Evolutionary conservation across 2,329 filamentous ascomycete species (phyloP).

Genomic region (Colletotrichum trifolii): DNA sequence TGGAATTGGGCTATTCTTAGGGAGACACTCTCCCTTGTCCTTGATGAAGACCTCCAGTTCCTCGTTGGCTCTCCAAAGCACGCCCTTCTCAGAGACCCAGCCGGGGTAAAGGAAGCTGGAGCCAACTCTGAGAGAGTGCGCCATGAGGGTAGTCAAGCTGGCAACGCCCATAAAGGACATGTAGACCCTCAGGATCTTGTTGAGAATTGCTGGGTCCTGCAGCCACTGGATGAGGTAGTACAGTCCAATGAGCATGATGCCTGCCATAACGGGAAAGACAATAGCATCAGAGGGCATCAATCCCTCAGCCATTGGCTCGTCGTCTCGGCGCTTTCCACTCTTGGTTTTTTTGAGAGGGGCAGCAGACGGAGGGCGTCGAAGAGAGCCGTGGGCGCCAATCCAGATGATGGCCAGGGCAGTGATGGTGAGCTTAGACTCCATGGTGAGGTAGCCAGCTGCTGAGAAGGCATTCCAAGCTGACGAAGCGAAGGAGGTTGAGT

Average conservation of each 20-base stretch:
- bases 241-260: constrained; percentile 75
- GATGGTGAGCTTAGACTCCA: constrained; percentile 62
- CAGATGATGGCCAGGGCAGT: constrained; percentile 87
- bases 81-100: constrained; percentile 67
- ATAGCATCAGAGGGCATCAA: constrained; percentile 83
- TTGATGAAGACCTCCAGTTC: constrained; percentile 50
- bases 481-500: constrained; percentile 24
- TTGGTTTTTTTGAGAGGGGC: constrained; percentile 62
- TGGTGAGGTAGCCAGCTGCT: constrained; percentile 32
- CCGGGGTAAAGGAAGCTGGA: constrained; percentile 79
- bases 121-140: constrained; percentile 74
- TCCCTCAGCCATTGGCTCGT: constrained; percentile 62
- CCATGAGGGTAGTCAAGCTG: constrained; percentile 77
- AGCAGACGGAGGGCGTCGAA: constrained; percentile 85
- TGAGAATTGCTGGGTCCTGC: constrained; percentile 82
- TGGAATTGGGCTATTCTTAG: constrained; percentile 46
- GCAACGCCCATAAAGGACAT: constrained; percentile 84
- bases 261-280: constrained; percentile 84
- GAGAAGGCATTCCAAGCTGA: constrained; percentile 53
- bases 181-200: constrained; percentile 85
- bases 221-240: constrained; percentile 94
- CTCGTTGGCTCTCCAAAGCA: constrained; percentile 59
- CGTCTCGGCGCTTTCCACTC: constrained; percentile 51
- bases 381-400: constrained; percentile 84
- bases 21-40: background rate